A percentile compares a stretch with the other conserved stretches of the same genome.
phyloP scores from a whole-genome alignment of 129 eudicot genomes.

The Heracleum sosnowskyi region DNA sequence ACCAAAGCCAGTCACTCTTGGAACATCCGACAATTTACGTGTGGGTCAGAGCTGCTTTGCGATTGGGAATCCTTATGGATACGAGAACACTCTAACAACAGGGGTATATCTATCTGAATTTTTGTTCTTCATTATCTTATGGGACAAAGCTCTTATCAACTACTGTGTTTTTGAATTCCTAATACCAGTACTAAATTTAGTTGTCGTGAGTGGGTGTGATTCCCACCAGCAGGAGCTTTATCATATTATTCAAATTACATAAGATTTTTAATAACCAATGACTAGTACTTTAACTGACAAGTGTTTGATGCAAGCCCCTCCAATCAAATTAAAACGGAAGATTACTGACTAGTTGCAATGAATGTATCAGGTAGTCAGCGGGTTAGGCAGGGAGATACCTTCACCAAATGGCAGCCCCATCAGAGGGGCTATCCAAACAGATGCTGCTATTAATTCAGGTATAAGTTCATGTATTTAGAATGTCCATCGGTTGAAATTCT shows the following conservation, averaged over 20 bases:
- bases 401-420: slow-evolving; percentile 91
- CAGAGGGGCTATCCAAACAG: slow-evolving; percentile 94
- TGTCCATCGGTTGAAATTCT: background rate
- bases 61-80: slow-evolving; percentile 96
- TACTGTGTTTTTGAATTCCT: no score
- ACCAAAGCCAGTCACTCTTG: slow-evolving; percentile 61
- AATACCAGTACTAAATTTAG: background rate
- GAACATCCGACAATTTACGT: slow-evolving; percentile 45
- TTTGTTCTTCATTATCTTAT: background rate
- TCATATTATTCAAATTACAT: no score
- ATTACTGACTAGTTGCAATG: slow-evolving; percentile 1
- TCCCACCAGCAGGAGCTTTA: background rate
- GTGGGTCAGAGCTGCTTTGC: slow-evolving; percentile 97
- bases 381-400: slow-evolving; percentile 93
- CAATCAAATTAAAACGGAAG: background rate
- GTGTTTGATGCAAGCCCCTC: background rate
- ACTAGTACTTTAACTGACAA: background rate
- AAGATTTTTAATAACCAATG: background rate
- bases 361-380: slow-evolving; percentile 79
- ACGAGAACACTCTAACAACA: slow-evolving; percentile 83
- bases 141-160: background rate
- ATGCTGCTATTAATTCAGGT: slow-evolving; percentile 99
- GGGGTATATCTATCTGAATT: slow-evolving; percentile 43
- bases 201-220: background rate
- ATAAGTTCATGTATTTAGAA: background rate